Evolutionary conservation across 768 basidiomycete species (phyloP).

Genomic region (Tulasnella sp.): DNA sequence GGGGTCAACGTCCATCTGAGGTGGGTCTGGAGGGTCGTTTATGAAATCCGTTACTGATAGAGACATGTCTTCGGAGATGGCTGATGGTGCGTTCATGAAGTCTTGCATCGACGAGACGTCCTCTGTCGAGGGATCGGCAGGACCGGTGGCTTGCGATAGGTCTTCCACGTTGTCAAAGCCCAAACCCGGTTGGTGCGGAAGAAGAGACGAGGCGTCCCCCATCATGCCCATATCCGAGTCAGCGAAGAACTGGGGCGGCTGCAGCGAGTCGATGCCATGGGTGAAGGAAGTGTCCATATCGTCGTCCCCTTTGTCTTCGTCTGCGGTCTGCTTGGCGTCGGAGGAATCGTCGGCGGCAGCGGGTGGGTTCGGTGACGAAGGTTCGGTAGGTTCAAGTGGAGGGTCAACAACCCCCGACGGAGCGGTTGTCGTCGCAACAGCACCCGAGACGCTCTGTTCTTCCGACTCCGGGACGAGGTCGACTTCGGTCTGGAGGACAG

Average conservation of each 20-base stretch:
- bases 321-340: not conserved
- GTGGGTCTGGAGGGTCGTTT: conserved; percentile 8
- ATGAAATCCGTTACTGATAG: conserved; percentile 15
- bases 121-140: not conserved
- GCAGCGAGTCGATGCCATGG: not conserved
- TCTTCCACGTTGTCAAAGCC: conserved; percentile 5
- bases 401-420: not conserved
- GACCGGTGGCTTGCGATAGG: conserved; percentile 10
- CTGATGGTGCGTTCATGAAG: not conserved
- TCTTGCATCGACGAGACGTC: not conserved
- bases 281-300: not conserved
- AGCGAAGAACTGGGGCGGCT: not conserved
- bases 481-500: not conserved
- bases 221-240: not conserved
- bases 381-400: not conserved
- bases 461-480: not conserved
- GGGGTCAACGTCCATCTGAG: conserved; percentile 17
- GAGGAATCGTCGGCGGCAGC: conserved; percentile 2
- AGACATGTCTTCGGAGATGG: not conserved
- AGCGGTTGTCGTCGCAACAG: not conserved
- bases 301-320: not conserved
- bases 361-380: not conserved
- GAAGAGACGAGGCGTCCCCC: not conserved
- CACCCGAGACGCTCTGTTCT: not conserved
- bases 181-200: not conserved